Percentiles rank a stretch among this genome's conserved stretches.
These are phyloP conservation scores for Fusarium mexicanum DNA, from an alignment of 2,329 filamentous ascomycete genomes.

Conservation along the genomic window DNA sequence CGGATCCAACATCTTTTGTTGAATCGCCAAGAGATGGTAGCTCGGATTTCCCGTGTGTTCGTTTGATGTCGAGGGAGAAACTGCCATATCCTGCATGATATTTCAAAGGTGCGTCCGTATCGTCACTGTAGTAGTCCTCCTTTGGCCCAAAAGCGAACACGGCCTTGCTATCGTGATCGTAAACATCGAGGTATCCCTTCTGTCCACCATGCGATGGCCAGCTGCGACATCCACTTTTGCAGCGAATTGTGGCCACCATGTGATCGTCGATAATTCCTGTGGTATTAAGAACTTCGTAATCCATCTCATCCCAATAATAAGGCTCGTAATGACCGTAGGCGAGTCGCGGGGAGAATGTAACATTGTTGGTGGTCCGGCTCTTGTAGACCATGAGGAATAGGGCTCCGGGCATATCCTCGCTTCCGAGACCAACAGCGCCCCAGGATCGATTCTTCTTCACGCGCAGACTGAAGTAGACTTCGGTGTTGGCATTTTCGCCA, in stretches of 20 bases:
- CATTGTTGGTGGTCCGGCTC: conserved; percentile 55
- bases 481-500: conserved; percentile 55
- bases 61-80: conserved; percentile 65
- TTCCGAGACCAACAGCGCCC: conserved; percentile 65
- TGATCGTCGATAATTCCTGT: conserved; percentile 58
- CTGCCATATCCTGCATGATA: conserved; percentile 63
- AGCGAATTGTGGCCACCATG: conserved; percentile 62
- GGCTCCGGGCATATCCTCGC: conserved; percentile 60
- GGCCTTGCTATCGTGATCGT: conserved; percentile 57
- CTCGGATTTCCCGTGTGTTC: conserved; percentile 59
- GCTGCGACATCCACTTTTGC: conserved; percentile 59
- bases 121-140: conserved; percentile 56
- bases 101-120: conserved; percentile 55
- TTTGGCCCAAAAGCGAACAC: conserved; percentile 66
- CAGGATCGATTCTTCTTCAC: conserved; percentile 58
- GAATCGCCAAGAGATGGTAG: conserved; percentile 50
- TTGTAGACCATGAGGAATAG: conserved; percentile 66
- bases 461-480: conserved; percentile 65
- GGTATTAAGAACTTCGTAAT: conserved; percentile 56
- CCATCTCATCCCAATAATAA: conserved; percentile 54
- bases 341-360: conserved; percentile 66
- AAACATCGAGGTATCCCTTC: conserved; percentile 60
- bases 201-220: conserved; percentile 52
- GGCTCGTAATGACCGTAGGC: conserved; percentile 63
- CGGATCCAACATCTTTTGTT: conserved; percentile 50